Evolutionary conservation across 306 rosid genomes (phyloP).

Genomic region (Quillaja saponaria): DNA sequence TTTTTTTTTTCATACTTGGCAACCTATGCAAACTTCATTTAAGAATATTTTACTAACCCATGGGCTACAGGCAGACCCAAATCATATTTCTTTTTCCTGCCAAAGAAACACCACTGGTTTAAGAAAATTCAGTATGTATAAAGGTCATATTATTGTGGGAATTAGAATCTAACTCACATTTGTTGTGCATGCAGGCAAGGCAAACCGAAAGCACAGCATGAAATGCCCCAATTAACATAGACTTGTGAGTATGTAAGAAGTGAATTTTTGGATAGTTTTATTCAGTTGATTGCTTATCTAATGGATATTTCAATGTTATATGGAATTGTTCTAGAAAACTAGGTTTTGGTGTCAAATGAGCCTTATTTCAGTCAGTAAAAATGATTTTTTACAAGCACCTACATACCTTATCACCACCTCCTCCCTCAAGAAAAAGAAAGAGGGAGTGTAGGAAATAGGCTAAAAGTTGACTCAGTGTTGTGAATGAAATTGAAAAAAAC

Average conservation of each 20-base stretch:
- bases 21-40: background rate
- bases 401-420: background rate
- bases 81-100: background rate
- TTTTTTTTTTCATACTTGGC: background rate
- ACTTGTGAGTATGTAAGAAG: constrained; percentile 21
- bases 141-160: background rate
- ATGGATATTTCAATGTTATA: background rate
- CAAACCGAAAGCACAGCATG: constrained; percentile 52
- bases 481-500: background rate
- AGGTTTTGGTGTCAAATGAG: constrained; percentile 16
- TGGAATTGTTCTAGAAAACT: constrained; percentile 21
- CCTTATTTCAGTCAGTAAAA: constrained; percentile 6
- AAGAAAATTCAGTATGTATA: constrained; percentile 2
- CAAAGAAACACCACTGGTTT: background rate
- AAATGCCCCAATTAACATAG: constrained; percentile 48
- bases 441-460: too few species aligned
- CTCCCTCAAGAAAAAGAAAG: background rate
- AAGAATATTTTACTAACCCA: background rate
- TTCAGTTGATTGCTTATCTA: background rate
- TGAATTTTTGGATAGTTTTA: constrained; percentile 7
- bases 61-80: background rate
- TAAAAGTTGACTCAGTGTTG: background rate
- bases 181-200: constrained; percentile 65
- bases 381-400: constrained; percentile 14
- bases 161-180: constrained; percentile 13